phyloP scores from a whole-genome alignment of 192 early-diverging fungal species.

The Coemansia umbellata region DNA sequence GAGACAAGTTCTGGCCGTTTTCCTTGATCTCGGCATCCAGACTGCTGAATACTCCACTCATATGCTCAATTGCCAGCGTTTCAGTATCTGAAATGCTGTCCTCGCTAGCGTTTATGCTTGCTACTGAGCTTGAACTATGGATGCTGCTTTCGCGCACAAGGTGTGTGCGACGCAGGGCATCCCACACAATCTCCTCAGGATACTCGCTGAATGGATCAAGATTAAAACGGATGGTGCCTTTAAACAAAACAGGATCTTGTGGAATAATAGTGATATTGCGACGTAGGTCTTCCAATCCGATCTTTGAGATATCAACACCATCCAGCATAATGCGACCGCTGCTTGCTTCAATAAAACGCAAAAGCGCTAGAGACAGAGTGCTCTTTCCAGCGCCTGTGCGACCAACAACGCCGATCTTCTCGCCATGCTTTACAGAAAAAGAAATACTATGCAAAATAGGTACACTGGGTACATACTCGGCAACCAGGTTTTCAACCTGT shows the following conservation, averaged over 20 bases:
- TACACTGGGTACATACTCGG: slow-evolving; percentile 75
- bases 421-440: slow-evolving; percentile 61
- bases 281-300: slow-evolving; percentile 76
- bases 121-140: not conserved
- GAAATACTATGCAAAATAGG: slow-evolving; percentile 74
- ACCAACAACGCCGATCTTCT: slow-evolving; percentile 88
- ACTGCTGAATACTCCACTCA: slow-evolving; percentile 34
- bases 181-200: slow-evolving; percentile 69
- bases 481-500: slow-evolving; percentile 60
- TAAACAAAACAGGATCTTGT: slow-evolving; percentile 80
- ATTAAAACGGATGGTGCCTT: slow-evolving; percentile 75
- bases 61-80: too few relatives aligned
- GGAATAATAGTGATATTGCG: slow-evolving; percentile 83
- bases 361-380: slow-evolving; percentile 64
- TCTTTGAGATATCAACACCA: slow-evolving; percentile 66
- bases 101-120: not conserved
- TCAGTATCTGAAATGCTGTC: not conserved
- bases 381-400: slow-evolving; percentile 82
- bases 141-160: slow-evolving; percentile 46
- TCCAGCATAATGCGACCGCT: slow-evolving; percentile 67
- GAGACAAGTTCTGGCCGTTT: slow-evolving; percentile 70
- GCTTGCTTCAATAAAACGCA: slow-evolving; percentile 70
- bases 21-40: slow-evolving; percentile 75
- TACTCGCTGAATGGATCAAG: slow-evolving; percentile 81
- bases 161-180: slow-evolving; percentile 68